phyloP scores from a whole-genome alignment of 2,329 filamentous ascomycete genomes.

The Alternaria atra region DNA sequence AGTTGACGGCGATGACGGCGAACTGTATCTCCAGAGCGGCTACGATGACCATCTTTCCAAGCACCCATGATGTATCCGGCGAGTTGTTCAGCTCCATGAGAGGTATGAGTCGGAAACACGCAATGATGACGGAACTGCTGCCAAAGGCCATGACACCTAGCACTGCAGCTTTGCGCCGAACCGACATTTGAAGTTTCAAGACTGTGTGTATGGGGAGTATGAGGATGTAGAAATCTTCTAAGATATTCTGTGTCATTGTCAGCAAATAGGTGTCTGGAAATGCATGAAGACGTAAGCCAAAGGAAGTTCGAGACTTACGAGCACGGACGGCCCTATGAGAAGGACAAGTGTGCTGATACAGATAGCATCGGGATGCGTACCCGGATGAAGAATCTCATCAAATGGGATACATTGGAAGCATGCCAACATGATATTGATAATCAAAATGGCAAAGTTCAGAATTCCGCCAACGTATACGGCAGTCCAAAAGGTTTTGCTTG shows the following conservation, averaged over 20 bases:
- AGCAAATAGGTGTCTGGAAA: neutral
- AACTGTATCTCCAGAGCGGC: conserved; percentile 45
- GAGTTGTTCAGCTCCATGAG: conserved; percentile 34
- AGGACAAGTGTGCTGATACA: conserved; percentile 39
- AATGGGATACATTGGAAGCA: conserved; percentile 45
- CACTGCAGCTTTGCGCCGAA: conserved; percentile 29
- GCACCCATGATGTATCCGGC: conserved; percentile 37
- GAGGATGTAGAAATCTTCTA: conserved; percentile 33
- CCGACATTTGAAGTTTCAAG: conserved; percentile 28
- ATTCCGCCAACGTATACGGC: conserved; percentile 36
- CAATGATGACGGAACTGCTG: conserved; percentile 35
- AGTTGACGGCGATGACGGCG: conserved; percentile 46
- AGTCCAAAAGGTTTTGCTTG: conserved; percentile 29
- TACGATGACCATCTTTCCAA: conserved; percentile 47
- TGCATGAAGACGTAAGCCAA: too few species aligned
- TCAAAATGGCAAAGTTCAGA: conserved; percentile 34
- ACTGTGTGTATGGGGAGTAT: conserved; percentile 32
- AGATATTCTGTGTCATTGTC: conserved; percentile 22
- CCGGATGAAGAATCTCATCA: conserved; percentile 41
- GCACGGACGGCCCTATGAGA: conserved; percentile 36
- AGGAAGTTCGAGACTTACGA: conserved; percentile 17
- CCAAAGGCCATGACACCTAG: conserved; percentile 40
- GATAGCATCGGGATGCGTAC: conserved; percentile 31
- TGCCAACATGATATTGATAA: conserved; percentile 39
- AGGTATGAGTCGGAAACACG: conserved; percentile 29